Evolutionary conservation across 2,329 filamentous ascomycete species (phyloP).

Genomic region (Aureobasidium vineae): DNA sequence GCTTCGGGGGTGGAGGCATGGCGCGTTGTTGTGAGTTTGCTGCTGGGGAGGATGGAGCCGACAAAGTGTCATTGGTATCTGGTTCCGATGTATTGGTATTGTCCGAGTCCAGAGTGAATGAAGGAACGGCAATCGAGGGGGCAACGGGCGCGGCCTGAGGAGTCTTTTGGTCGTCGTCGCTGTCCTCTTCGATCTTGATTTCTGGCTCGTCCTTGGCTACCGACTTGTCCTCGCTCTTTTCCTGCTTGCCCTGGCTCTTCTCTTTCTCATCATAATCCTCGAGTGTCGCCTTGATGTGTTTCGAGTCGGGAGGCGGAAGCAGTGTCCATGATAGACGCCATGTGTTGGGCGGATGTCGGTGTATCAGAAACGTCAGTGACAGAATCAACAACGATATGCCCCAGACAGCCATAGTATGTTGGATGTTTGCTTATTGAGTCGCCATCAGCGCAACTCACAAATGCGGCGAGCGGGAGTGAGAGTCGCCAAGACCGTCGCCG

Average conservation of each 20-base stretch:
- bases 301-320: conserved; percentile 23
- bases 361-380: conserved; percentile 44
- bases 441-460: too few relatives aligned
- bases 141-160: conserved; percentile 35
- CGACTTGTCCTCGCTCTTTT: background rate
- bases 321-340: conserved; percentile 38
- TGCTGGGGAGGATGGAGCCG: conserved; percentile 47
- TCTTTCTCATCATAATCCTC: background rate
- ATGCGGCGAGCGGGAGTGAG: background rate
- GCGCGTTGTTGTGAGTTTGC: conserved; percentile 49
- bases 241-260: background rate
- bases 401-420: conserved; percentile 43
- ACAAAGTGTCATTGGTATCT: conserved; percentile 22
- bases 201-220: background rate
- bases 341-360: conserved; percentile 41
- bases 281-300: background rate
- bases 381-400: conserved; percentile 42
- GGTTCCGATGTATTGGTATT: background rate
- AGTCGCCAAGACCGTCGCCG: conserved; percentile 12
- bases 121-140: conserved; percentile 29
- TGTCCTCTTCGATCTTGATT: conserved; percentile 3
- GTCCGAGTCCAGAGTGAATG: conserved; percentile 27
- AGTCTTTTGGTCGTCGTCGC: conserved; percentile 31
- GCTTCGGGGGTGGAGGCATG: conserved; percentile 27
- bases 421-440: background rate